Percentiles rank a stretch among this genome's conserved stretches.
These are phyloP conservation scores for Anthracocystis panici-leucophaei DNA, from an alignment of 1,284 basidiomycete genomes.

Conservation along the genomic window DNA sequence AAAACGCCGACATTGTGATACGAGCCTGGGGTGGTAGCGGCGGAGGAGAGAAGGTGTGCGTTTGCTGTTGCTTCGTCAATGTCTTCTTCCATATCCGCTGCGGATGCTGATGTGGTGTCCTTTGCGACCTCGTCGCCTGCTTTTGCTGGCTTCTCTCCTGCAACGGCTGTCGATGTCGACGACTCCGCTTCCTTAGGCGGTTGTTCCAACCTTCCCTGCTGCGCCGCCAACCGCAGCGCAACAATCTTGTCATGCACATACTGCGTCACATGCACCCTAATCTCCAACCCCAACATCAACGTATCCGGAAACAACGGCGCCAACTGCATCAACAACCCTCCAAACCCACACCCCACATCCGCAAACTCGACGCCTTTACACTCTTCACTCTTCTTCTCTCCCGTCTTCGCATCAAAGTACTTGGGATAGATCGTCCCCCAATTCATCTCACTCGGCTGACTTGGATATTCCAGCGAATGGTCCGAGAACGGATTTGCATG, in stretches of 20 bases:
- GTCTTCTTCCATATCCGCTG: constrained; percentile 59
- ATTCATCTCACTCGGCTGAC: constrained; percentile 82
- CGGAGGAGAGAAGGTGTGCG: constrained; percentile 28
- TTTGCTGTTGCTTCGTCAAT: constrained; percentile 51
- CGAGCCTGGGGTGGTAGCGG: constrained; percentile 70
- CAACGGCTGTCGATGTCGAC: constrained; percentile 2
- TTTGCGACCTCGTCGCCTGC: not conserved
- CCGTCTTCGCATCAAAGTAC: constrained; percentile 71
- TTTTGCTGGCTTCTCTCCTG: not conserved
- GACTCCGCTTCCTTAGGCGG: not conserved
- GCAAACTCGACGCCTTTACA: constrained; percentile 85
- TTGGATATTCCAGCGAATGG: constrained; percentile 89
- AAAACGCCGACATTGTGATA: constrained; percentile 95
- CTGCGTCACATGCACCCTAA: constrained; percentile 93
- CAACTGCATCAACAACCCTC: constrained; percentile 89
- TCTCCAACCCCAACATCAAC: constrained; percentile 97
- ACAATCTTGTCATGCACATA: constrained; percentile 95
- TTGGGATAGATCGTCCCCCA: constrained; percentile 88
- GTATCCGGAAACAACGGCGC: constrained; percentile 91
- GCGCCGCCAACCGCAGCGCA: constrained; percentile 78
- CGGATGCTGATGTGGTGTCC: not conserved
- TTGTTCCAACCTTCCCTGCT: constrained; percentile 34
- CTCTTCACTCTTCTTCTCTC: constrained; percentile 9
- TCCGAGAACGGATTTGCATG: constrained; percentile 99
- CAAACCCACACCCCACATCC: constrained; percentile 98